phyloP scores from a whole-genome alignment of 768 basidiomycete species.

The Xerocomellus intermedius region DNA sequence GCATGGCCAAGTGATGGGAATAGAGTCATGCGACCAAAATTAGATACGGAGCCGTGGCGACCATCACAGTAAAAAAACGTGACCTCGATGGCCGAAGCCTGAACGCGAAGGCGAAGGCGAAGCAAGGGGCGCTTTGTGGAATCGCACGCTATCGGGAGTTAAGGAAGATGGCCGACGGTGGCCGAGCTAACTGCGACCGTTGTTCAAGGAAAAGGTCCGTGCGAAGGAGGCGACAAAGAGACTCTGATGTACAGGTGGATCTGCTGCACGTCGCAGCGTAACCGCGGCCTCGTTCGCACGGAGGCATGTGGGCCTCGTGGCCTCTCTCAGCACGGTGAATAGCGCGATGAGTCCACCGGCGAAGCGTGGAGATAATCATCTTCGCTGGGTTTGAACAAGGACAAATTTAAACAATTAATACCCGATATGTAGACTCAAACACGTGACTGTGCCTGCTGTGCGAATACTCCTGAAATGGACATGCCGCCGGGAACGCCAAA shows the following conservation, averaged over 20 bases:
- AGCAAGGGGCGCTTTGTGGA: too few relatives aligned
- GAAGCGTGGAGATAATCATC: slow-evolving; percentile 17
- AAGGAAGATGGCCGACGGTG: slow-evolving; percentile 10
- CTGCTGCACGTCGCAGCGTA: neutral
- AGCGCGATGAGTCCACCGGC: neutral
- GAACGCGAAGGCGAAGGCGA: too few relatives aligned
- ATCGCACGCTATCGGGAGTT: slow-evolving; percentile 4
- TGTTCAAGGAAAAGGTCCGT: neutral
- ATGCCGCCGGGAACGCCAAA: slow-evolving; percentile 36
- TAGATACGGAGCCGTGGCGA: neutral
- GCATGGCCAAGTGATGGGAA: neutral
- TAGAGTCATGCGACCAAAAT: neutral
- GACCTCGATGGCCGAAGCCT: neutral
- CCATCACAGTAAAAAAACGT: neutral
- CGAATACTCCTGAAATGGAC: slow-evolving; percentile 23
- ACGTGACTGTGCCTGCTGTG: slow-evolving; percentile 34
- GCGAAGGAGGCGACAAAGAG: neutral
- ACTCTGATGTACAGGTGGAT: neutral
- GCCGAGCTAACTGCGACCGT: neutral
- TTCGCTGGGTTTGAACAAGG: slow-evolving; percentile 23
- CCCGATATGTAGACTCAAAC: slow-evolving; percentile 15
- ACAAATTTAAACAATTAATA: slow-evolving; percentile 15
- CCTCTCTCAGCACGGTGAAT: neutral
- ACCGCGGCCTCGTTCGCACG: neutral
- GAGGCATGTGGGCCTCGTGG: slow-evolving; percentile 6